Evolutionary conservation across 1,284 basidiomycete genomes (phyloP), one percentile per base, ranked within the genome.

Genomic region (Trichosporon ovoides): DNA sequence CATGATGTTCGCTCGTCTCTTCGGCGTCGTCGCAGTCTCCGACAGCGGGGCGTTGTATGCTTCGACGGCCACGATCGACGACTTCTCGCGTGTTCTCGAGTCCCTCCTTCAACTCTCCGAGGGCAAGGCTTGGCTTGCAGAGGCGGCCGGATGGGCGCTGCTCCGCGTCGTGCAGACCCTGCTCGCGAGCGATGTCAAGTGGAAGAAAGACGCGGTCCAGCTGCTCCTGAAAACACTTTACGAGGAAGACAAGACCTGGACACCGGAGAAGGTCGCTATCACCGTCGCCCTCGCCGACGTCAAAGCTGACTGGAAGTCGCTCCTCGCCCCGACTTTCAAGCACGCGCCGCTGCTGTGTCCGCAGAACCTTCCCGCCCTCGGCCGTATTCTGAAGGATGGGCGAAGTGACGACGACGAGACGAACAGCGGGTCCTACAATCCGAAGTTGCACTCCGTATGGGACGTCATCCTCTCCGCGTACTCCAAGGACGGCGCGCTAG

Each of bases 361-460:
- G 7, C 77, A 80, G 24, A 97, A 96, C 73, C 81, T 96, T 37
- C 71, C 79, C 18, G 79, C 81, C 9, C 77, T 98, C n/a, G 89
- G 90, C 16, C 81, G 82, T 48, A 84, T 96, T 54, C 74, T 97
- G 57, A 92, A 90, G 68, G 75, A 73, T 63, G 67, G 67, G 40
- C 71, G 71, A 13, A 62, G 66, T 14, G 71, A 70, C 36, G 72
- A 72, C 52, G 74, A 75, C 22, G 73, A 76, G 20, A 58, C 66
- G 3, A 46, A 59, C 34, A 65, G 67, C 0, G 86, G 87, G 16
- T 80, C 83, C 1, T 96, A 91, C 90, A 94, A 90, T 70, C 86
- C 93, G 55, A 87, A 94, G 69, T 81, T 94, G 33, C 95, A 97
- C 71, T 94, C 90, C 71, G 89, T 88, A 24, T 98, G 95, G 95